Evolutionary conservation across 2,329 filamentous ascomycete genomes (phyloP).

Genomic region (Torrubiella hemipterigena): DNA sequence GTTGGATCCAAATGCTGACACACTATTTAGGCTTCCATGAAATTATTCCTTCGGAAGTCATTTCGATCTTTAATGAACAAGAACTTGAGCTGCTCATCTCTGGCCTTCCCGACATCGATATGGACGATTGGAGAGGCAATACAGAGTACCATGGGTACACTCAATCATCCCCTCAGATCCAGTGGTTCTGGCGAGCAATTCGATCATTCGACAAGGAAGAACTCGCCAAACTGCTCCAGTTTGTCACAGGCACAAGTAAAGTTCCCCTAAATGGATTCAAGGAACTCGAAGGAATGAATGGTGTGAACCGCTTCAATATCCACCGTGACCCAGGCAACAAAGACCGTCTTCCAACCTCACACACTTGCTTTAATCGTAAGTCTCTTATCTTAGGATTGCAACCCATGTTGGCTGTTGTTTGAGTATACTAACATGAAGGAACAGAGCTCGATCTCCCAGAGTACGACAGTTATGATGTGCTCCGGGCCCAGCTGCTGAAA

Average conservation of each 20-base stretch:
- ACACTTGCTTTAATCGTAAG: slow-evolving; percentile 99
- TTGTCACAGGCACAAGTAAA: slow-evolving; percentile 96
- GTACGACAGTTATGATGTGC: slow-evolving; percentile 88
- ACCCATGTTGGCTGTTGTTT: slow-evolving; percentile 11
- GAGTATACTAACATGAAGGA: slow-evolving; percentile 25
- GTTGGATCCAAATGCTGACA: slow-evolving; percentile 1
- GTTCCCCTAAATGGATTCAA: slow-evolving; percentile 98
- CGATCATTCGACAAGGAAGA: slow-evolving; percentile 98
- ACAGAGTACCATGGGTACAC: slow-evolving; percentile 98
- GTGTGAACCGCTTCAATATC: slow-evolving; percentile 95
- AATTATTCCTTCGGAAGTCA: slow-evolving; percentile 86
- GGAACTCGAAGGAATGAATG: slow-evolving; percentile 98
- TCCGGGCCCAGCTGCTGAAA: slow-evolving; percentile 80
- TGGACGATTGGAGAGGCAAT: slow-evolving; percentile 98
- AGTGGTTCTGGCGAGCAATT: slow-evolving; percentile 99
- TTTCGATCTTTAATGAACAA: slow-evolving; percentile 97
- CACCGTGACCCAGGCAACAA: slow-evolving; percentile 97
- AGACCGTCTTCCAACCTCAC: slow-evolving; percentile 86
- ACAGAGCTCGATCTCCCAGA: slow-evolving; percentile 94
- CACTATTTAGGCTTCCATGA: slow-evolving; percentile 71
- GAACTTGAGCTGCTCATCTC: slow-evolving; percentile 95
- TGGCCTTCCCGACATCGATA: slow-evolving; percentile 89
- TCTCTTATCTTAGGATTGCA: slow-evolving; percentile 25
- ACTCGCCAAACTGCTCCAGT: slow-evolving; percentile 90
- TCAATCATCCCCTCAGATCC: slow-evolving; percentile 86